A percentile compares a stretch with the other conserved stretches of the same genome.
Evolutionary conservation across 2,329 filamentous ascomycete species (phyloP).

Genomic region (Epicoccum sorghinum): DNA sequence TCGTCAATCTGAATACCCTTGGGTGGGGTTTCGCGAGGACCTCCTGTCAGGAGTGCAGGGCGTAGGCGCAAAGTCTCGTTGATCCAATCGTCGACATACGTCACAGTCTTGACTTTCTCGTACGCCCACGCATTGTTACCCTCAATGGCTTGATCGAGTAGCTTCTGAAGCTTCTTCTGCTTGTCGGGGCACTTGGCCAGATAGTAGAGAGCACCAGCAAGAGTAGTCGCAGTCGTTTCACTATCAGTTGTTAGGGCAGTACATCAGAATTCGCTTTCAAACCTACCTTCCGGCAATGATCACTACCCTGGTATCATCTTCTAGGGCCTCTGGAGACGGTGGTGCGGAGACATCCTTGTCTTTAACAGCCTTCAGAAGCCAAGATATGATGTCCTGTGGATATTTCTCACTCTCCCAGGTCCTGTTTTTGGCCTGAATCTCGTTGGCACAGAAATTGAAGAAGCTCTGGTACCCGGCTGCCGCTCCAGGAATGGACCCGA

Average conservation of each 20-base stretch:
- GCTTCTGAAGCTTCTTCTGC: constrained; percentile 34
- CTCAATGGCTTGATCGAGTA: constrained; percentile 34
- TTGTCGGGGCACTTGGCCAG: constrained; percentile 37
- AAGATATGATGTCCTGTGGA: constrained; percentile 48
- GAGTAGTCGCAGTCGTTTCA: constrained; percentile 43
- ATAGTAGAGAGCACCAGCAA: constrained; percentile 38
- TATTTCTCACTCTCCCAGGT: constrained; percentile 29
- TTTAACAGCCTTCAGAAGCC: constrained; percentile 48
- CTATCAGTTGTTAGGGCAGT: constrained; percentile 20
- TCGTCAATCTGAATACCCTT: constrained; percentile 36
- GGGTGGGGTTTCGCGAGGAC: constrained; percentile 45
- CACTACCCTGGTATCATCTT: constrained; percentile 43
- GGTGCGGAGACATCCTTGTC: constrained; percentile 47
- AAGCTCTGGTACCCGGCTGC: constrained; percentile 36
- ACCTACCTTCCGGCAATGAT: constrained; percentile 43
- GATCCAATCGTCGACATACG: constrained; percentile 37
- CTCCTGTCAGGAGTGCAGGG: constrained; percentile 44
- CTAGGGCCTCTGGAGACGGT: constrained; percentile 35
- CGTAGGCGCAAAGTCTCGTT: constrained; percentile 47
- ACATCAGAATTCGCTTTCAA: too few relatives aligned
- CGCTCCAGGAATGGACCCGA: constrained; percentile 39
- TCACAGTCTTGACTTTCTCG: constrained; percentile 32
- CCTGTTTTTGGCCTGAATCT: constrained; percentile 43
- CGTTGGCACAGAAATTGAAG: constrained; percentile 34
- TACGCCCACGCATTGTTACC: constrained; percentile 33